Percentiles rank a stretch among this genome's conserved stretches.
Evolutionary conservation across 2,329 filamentous ascomycete species (phyloP).

Genomic region (Hypomyces perniciosus): DNA sequence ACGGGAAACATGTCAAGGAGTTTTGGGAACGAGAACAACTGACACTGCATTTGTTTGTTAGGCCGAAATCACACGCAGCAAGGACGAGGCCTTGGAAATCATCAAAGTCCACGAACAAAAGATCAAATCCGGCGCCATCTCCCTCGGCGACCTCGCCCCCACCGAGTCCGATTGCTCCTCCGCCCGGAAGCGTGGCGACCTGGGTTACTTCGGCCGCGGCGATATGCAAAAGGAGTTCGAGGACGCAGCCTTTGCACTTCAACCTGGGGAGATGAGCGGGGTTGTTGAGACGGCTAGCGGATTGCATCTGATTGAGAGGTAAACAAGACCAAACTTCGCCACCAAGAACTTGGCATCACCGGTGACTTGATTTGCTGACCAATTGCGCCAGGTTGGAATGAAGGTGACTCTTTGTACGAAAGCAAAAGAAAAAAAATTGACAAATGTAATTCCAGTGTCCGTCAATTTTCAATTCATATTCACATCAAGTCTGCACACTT

Average conservation of each 20-base stretch:
- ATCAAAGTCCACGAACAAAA: constrained; percentile 67
- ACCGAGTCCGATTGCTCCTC: constrained; percentile 95
- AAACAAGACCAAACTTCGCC: constrained; percentile 19
- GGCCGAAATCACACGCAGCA: constrained; percentile 77
- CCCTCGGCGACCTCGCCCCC: constrained; percentile 76
- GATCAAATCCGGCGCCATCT: constrained; percentile 64
- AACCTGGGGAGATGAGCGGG: constrained; percentile 78
- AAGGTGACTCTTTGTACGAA: background rate
- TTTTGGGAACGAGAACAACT: background rate
- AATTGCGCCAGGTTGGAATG: background rate
- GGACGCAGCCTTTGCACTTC: constrained; percentile 85
- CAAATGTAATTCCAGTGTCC: background rate
- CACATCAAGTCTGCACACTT: background rate
- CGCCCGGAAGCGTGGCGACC: constrained; percentile 84
- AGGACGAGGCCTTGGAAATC: constrained; percentile 78
- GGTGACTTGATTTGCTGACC: no score
- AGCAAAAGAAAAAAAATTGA: background rate
- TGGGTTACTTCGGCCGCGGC: constrained; percentile 89
- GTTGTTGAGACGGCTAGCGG: constrained; percentile 91
- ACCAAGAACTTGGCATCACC: background rate
- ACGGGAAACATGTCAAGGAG: background rate
- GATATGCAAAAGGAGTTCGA: constrained; percentile 99
- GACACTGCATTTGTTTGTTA: constrained; percentile 21
- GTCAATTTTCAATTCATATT: background rate
- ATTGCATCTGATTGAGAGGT: constrained; percentile 94